Percentiles rank a stretch among this genome's conserved stretches.
Conservation (phyloP, 2,329 filamentous ascomycete species). For the Hymenoscyphus salicellus region DNA sequence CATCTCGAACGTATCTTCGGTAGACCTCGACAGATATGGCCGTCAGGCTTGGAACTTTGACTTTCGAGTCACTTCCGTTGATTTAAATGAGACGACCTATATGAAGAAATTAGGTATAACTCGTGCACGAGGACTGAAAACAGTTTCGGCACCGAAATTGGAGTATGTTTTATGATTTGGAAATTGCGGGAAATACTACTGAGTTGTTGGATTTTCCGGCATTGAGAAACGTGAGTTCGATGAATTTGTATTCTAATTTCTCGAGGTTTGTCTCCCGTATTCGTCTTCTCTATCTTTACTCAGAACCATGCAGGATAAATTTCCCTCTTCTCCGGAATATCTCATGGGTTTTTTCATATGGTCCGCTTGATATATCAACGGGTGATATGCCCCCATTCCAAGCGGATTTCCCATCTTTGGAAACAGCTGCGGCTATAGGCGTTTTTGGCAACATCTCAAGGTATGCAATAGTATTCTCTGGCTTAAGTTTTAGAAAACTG, state of each 20-base stretch:
- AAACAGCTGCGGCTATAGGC: not conserved
- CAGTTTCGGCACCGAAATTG: not conserved
- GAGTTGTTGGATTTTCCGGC: not conserved
- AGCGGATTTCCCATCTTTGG: not conserved
- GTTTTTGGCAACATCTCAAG: not conserved
- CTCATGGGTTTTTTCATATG: not conserved
- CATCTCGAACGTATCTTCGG: not conserved
- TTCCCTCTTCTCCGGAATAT: not conserved
- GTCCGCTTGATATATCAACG: not conserved
- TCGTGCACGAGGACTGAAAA: not conserved
- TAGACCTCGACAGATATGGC: not conserved
- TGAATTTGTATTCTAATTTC: not conserved
- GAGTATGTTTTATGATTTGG: not conserved
- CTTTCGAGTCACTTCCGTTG: not conserved
- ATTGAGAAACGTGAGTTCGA: not conserved
- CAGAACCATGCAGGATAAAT: not conserved
- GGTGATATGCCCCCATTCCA: not conserved
- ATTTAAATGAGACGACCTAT: not conserved
- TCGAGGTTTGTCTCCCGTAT: not conserved
- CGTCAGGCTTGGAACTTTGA: not conserved
- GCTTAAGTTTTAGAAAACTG: not conserved
- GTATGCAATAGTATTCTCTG: not conserved
- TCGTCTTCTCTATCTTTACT: not conserved
- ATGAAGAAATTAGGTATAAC: not conserved
- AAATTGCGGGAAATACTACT: not conserved